Evolutionary conservation across 2,329 filamentous ascomycete species (phyloP), one percentile per base, ranked within the genome.

Genomic region (Stachybotrys chartarum): DNA sequence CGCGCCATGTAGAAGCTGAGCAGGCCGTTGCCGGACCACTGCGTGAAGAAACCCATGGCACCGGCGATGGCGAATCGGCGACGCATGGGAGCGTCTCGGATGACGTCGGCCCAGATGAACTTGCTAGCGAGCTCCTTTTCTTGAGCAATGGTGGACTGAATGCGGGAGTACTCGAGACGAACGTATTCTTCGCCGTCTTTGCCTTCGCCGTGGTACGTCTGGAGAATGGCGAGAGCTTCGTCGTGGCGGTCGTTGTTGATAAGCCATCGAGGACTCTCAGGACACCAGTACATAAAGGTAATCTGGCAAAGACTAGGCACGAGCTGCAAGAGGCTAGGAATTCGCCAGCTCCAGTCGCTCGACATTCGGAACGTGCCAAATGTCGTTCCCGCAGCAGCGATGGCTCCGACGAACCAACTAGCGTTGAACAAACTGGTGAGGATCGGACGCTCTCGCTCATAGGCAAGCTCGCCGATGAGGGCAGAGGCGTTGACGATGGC

Each of bases 171-270:
- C 61, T 64, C 66, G 55, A 61, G 65, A 11, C 53, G 58, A 44
- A 61, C 64, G 6, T 59, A 60, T n/a, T 48, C 60, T 32, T 53
- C 63, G 50, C 57, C 63, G 35, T 57, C 57, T 54, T 78, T 70
- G 6, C 75, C 75, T 56, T 74, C 70, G 8, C 69, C 71, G 54
- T 78, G 76, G 57, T 74, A 77, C 45, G 71, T 72, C 18, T 68
- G 67, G 0, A 77, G 57, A 24, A 71, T 65, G 1, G 57, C 30
- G 1, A 66, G 56, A 67, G 64, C 63, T 30, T 75, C 72, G 3
- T 76, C 68, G 4, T 60, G 56, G 7, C 71, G 65, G 49, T 70
- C 72, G 61, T 72, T 65, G 46, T 71, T 67, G 32, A 78, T 63
- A 3, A 65, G 58, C 59, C 58, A 65, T 14, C 63, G 59, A 1